Evolutionary conservation across 768 basidiomycete species (phyloP).

Genomic region (Hygrophoropsis aurantiaca): DNA sequence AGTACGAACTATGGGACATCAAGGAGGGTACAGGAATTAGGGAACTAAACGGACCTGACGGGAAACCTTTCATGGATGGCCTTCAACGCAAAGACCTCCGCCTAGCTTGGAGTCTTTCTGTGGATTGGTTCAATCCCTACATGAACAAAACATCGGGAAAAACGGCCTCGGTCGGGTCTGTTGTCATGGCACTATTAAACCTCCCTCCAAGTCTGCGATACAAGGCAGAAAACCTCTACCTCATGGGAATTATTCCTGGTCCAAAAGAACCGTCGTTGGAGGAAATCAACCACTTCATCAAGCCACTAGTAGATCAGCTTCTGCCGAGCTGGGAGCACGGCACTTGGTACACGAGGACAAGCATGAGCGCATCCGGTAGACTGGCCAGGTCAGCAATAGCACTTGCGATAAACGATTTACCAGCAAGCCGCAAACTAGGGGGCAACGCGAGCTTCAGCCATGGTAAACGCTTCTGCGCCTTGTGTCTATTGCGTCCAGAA

Average conservation of each 20-base stretch:
- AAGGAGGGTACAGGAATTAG: slow-evolving; percentile 25
- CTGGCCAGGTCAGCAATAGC: slow-evolving; percentile 27
- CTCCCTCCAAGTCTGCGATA: slow-evolving; percentile 16
- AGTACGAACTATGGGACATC: slow-evolving; percentile 20
- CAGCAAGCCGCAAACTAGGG: slow-evolving; percentile 23
- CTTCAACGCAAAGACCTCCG: slow-evolving; percentile 7
- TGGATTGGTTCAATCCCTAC: slow-evolving; percentile 28
- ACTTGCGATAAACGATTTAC: slow-evolving; percentile 35
- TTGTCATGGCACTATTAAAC: slow-evolving; percentile 19
- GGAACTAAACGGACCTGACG: slow-evolving; percentile 23
- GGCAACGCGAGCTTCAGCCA: slow-evolving; percentile 9
- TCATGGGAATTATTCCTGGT: slow-evolving; percentile 36
- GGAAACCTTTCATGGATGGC: slow-evolving; percentile 18
- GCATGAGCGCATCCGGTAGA: slow-evolving; percentile 18
- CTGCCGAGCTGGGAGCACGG: slow-evolving; percentile 29
- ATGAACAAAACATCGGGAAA: slow-evolving; percentile 19
- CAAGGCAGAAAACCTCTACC: slow-evolving; percentile 34
- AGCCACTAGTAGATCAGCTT: slow-evolving; percentile 33
- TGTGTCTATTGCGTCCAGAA: too few relatives aligned
- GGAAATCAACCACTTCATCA: slow-evolving; percentile 34
- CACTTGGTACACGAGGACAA: slow-evolving; percentile 23
- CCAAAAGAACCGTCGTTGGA: slow-evolving; percentile 30
- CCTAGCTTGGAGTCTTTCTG: slow-evolving; percentile 23
- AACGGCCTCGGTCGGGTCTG: slow-evolving; percentile 7
- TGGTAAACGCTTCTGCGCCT: not conserved